Conservation (phyloP, 2,329 filamentous ascomycete genomes). For the Diaporthe vaccinii region DNA sequence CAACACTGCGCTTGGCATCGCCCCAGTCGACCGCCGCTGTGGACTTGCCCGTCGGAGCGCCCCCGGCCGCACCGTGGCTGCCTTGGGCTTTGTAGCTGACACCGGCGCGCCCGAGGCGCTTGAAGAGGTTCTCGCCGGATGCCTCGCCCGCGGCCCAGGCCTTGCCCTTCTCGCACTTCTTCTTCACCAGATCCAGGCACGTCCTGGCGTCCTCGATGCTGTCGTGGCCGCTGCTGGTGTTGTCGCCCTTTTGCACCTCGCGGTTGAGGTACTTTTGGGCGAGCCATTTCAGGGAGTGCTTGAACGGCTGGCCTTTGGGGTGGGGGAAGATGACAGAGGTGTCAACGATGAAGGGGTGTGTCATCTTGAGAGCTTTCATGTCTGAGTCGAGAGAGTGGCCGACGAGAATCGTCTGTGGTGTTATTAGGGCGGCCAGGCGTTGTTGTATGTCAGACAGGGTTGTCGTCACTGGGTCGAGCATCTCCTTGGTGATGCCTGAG, state of each 20-base stretch:
- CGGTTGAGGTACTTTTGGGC: constrained; percentile 86
- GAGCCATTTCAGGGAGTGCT: constrained; percentile 91
- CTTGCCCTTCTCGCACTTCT: constrained; percentile 95
- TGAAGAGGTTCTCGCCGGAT: constrained; percentile 90
- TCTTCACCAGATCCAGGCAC: constrained; percentile 91
- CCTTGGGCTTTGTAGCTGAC: constrained; percentile 73
- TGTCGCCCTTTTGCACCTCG: constrained; percentile 86
- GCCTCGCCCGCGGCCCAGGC: constrained; percentile 85
- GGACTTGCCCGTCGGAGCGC: constrained; percentile 69
- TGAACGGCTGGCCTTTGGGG: constrained; percentile 88
- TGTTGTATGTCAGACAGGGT: constrained; percentile 86
- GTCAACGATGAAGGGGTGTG: constrained; percentile 94
- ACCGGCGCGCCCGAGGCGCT: constrained; percentile 77
- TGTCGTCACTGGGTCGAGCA: constrained; percentile 86
- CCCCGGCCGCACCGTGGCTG: constrained; percentile 68
- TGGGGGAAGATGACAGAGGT: constrained; percentile 93
- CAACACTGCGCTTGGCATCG: constrained; percentile 74
- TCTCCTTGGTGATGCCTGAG: constrained; percentile 91
- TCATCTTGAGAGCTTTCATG: constrained; percentile 84
- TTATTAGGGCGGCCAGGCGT: constrained; percentile 79
- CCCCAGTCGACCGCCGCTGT: constrained; percentile 92
- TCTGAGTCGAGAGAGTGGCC: constrained; percentile 89
- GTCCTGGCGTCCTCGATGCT: constrained; percentile 93
- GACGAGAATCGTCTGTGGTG: constrained; percentile 79
- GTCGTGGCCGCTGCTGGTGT: constrained; percentile 80